Conservation (phyloP, 257 asterid species). For the Datura wrightii region DNA sequence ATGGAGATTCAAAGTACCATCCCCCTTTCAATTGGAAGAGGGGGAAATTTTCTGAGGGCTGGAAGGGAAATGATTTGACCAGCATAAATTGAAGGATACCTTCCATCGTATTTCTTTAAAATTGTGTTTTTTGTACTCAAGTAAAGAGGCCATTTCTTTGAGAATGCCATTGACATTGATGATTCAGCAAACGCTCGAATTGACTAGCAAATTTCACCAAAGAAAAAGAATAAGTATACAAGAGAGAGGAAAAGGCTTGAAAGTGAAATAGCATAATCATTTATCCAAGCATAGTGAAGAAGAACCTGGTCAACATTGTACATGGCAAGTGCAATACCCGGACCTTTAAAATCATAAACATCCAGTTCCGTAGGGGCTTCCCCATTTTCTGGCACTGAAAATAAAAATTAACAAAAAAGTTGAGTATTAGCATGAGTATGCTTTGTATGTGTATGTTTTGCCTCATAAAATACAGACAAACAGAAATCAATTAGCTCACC, state of each 20-base stretch:
- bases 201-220: conserved; percentile 57
- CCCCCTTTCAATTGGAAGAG: conserved; percentile 4
- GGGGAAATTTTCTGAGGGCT: conserved; percentile 22
- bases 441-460: not conserved
- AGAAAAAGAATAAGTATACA: conserved; percentile 13
- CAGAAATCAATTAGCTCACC: conserved; percentile 53
- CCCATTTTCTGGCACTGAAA: conserved; percentile 77
- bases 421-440: not conserved
- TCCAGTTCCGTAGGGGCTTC: conserved; percentile 63
- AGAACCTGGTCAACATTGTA: conserved; percentile 83
- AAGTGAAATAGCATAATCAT: conserved; percentile 23
- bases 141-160: conserved; percentile 92
- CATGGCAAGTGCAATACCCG: conserved; percentile 95
- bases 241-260: conserved; percentile 28
- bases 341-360: conserved; percentile 77
- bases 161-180: conserved; percentile 86
- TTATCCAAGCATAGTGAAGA: conserved; percentile 29
- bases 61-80: not conserved
- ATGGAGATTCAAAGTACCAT: not conserved
- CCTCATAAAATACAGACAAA: not conserved
- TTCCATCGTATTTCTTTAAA: conserved; percentile 92
- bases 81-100: conserved; percentile 48
- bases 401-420: conserved; percentile 3
- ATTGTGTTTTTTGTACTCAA: conserved; percentile 92
- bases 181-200: conserved; percentile 92